Evolutionary conservation across 352 stramenopile genomes (phyloP).

Genomic region (Phytopythium kandeliae): DNA sequence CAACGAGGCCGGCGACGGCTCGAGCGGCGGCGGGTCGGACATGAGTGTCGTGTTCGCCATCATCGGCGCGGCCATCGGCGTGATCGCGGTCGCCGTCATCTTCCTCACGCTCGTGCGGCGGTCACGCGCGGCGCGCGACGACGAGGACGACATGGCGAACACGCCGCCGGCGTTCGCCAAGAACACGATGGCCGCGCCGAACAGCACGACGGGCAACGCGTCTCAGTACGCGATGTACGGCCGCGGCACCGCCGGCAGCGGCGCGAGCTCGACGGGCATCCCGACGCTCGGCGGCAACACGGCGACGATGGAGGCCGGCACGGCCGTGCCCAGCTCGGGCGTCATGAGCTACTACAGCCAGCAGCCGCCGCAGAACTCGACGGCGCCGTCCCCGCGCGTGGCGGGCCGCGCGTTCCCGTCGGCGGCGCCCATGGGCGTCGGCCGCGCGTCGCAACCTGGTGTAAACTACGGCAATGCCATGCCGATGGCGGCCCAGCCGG

Average conservation of each 20-base stretch:
- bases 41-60: constrained; percentile 77
- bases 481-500: constrained; percentile 1
- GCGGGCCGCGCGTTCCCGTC: constrained; percentile 40
- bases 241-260: constrained; percentile 9
- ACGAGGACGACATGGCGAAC: constrained; percentile 52
- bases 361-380: constrained; percentile 32
- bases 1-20: constrained; percentile 7
- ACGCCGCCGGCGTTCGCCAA: constrained; percentile 28
- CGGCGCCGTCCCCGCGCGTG: constrained; percentile 33
- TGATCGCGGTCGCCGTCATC: constrained; percentile 75
- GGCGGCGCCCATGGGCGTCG: constrained; percentile 20
- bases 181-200: constrained; percentile 16
- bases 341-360: constrained; percentile 53
- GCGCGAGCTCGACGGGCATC: constrained; percentile 13
- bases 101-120: constrained; percentile 73
- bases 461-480: constrained; percentile 4
- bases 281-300: constrained; percentile 9
- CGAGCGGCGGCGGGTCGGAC: constrained; percentile 30
- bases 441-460: constrained; percentile 5
- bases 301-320: background rate
- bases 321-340: constrained; percentile 20
- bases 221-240: constrained; percentile 29
- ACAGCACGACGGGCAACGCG: constrained; percentile 19
- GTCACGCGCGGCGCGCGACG: constrained; percentile 47
- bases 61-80: constrained; percentile 65